phyloP scores from a whole-genome alignment of 106 monocot genomes.

The Dioscorea zingiberensis region DNA sequence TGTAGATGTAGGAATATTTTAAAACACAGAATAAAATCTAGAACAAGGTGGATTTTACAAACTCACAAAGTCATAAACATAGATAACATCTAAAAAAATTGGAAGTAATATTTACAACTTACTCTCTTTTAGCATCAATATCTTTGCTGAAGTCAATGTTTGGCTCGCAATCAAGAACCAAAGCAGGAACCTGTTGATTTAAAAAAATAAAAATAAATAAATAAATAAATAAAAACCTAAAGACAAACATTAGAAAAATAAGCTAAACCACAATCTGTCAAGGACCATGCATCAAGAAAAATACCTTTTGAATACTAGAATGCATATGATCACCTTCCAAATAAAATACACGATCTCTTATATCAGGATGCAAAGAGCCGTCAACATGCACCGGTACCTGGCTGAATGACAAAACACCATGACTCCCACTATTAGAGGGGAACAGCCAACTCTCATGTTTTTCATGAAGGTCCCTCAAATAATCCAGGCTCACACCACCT shows the following conservation, averaged over 20 bases:
- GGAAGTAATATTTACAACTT: slow-evolving; percentile 14
- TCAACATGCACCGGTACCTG: slow-evolving; percentile 63
- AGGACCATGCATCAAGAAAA: neutral
- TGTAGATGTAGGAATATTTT: too few species aligned
- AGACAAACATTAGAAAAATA: neutral
- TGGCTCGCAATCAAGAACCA: slow-evolving; percentile 96
- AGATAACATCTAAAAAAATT: too few species aligned
- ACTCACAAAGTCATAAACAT: too few species aligned
- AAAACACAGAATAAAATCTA: too few species aligned
- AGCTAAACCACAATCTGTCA: too few species aligned
- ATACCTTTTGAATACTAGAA: slow-evolving; percentile 89
- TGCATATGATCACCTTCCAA: slow-evolving; percentile 95
- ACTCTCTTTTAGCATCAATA: slow-evolving; percentile 91
- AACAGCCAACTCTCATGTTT: slow-evolving; percentile 99
- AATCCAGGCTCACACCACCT: slow-evolving; percentile 76
- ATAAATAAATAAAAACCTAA: neutral
- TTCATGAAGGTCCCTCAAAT: slow-evolving; percentile 85
- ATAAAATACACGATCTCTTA: slow-evolving; percentile 87
- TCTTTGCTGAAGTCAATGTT: slow-evolving; percentile 90
- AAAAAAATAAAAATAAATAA: neutral
- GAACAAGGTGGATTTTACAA: too few species aligned
- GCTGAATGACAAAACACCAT: slow-evolving; percentile 80
- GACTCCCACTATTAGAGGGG: slow-evolving; percentile 61
- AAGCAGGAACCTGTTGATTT: slow-evolving; percentile 76
- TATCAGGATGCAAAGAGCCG: slow-evolving; percentile 75